phyloP scores from a whole-genome alignment of 805 yeast species.

The Cyberlindnera subsufficiens region DNA sequence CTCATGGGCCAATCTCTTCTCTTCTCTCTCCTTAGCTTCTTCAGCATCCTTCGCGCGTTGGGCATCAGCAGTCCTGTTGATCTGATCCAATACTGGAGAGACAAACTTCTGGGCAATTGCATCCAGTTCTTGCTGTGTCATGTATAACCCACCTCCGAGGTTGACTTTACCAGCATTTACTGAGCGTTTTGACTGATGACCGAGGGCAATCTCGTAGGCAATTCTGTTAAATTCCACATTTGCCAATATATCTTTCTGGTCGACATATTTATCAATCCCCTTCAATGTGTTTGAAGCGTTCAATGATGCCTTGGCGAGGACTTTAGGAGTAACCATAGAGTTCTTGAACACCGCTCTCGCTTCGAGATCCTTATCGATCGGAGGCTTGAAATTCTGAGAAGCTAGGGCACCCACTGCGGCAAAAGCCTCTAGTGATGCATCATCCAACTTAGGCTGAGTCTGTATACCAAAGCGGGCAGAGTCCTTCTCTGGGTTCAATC shows the following conservation, averaged over 20 bases:
- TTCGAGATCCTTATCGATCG: slow-evolving; percentile 38
- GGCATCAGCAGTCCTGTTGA: slow-evolving; percentile 59
- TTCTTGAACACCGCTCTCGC: slow-evolving; percentile 30
- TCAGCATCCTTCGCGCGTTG: slow-evolving; percentile 58
- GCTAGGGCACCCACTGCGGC: slow-evolving; percentile 55
- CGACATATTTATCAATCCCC: slow-evolving; percentile 34
- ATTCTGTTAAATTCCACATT: slow-evolving; percentile 58
- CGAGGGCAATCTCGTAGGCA: slow-evolving; percentile 75
- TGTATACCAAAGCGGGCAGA: slow-evolving; percentile 33
- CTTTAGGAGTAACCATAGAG: slow-evolving; percentile 35
- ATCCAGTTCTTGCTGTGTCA: slow-evolving; percentile 72
- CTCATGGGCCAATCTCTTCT: slow-evolving; percentile 32
- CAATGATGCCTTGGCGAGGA: slow-evolving; percentile 44
- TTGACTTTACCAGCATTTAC: slow-evolving; percentile 50
- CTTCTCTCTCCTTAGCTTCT: slow-evolving; percentile 29
- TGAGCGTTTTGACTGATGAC: slow-evolving; percentile 51
- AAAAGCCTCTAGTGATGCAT: slow-evolving; percentile 36
- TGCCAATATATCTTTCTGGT: slow-evolving; percentile 32
- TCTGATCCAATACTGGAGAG: slow-evolving; percentile 74
- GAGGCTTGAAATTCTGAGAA: slow-evolving; percentile 35
- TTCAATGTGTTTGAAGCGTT: slow-evolving; percentile 39
- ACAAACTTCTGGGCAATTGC: slow-evolving; percentile 75
- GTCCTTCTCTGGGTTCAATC: slow-evolving; percentile 25
- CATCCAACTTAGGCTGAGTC: slow-evolving; percentile 35
- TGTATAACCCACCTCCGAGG: slow-evolving; percentile 83